These are phyloP conservation scores for Anisodus tanguticus DNA, from an alignment of 257 asterid species.

Conservation along the genomic window DNA sequence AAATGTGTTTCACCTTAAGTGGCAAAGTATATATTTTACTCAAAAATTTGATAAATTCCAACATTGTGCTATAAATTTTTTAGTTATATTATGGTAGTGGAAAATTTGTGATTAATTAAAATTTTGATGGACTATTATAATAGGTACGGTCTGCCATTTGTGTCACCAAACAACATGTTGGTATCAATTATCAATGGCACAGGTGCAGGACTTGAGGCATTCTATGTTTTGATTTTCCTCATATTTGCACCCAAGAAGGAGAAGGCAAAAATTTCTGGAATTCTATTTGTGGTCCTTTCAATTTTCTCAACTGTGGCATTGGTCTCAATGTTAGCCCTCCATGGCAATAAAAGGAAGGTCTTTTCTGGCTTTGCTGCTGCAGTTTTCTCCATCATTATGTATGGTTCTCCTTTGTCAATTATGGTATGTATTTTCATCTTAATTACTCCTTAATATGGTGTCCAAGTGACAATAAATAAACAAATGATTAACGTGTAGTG, in stretches of 20 bases:
- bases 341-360: conserved; percentile 44
- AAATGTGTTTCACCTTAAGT: neutral
- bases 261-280: conserved; percentile 59
- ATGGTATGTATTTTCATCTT: conserved; percentile 53
- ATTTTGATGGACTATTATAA: neutral
- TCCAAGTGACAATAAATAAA: neutral
- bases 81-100: neutral
- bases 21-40: neutral
- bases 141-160: conserved; percentile 83
- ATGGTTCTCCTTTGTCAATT: conserved; percentile 76
- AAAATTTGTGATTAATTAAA: neutral
- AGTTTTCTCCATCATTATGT: conserved; percentile 73
- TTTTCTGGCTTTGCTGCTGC: conserved; percentile 70
- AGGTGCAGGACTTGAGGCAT: conserved; percentile 63
- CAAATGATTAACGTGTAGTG: neutral
- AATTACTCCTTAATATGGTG: neutral
- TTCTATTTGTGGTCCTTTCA: conserved; percentile 47
- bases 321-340: conserved; percentile 60
- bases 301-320: conserved; percentile 60
- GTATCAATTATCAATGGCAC: conserved; percentile 65
- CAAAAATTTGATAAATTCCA: neutral
- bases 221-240: conserved; percentile 62
- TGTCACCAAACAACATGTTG: conserved; percentile 61
- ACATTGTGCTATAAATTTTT: neutral
- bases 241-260: conserved; percentile 67